A percentile compares a stretch with the other conserved stretches of the same genome.
Conservation (phyloP, 805 yeast species). For the Yarrowia sp. region DNA sequence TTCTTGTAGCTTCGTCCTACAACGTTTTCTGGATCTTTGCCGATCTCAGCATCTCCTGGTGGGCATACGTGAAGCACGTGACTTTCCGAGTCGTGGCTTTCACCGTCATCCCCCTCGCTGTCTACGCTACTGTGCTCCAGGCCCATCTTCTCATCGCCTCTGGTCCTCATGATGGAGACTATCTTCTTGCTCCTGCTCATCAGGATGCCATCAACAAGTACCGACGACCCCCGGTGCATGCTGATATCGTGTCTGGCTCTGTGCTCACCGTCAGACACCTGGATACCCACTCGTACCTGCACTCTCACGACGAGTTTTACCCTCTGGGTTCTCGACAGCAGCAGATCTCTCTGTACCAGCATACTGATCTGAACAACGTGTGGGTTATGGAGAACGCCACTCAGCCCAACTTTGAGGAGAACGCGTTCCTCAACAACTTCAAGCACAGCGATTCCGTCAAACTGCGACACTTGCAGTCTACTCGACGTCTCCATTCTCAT, state of each 20-base stretch:
- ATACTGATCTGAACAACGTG: conserved; percentile 56
- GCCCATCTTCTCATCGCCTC: conserved; percentile 44
- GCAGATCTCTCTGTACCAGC: conserved; percentile 62
- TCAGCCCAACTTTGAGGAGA: conserved; percentile 37
- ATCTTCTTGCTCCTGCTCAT: conserved; percentile 54
- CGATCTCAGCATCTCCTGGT: conserved; percentile 48
- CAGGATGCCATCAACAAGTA: conserved; percentile 47
- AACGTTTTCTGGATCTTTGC: conserved; percentile 58
- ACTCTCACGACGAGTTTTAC: conserved; percentile 59
- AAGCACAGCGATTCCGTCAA: conserved; percentile 47
- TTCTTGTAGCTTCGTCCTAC: conserved; percentile 42
- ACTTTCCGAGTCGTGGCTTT: conserved; percentile 41
- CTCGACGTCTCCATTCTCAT: conserved; percentile 33
- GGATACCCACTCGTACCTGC: conserved; percentile 61
- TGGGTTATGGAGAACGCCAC: conserved; percentile 56
- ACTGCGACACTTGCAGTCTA: conserved; percentile 46
- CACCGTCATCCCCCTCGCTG: conserved; percentile 47
- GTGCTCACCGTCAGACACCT: conserved; percentile 61
- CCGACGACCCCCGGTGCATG: conserved; percentile 42
- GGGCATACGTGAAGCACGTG: conserved; percentile 39
- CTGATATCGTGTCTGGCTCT: conserved; percentile 61
- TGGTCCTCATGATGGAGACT: conserved; percentile 48
- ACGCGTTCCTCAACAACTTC: conserved; percentile 29
- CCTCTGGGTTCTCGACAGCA: conserved; percentile 58
- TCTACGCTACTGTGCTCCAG: conserved; percentile 50